phyloP scores from a whole-genome alignment of 1,139 yeast species.

The Taphrina betulina region DNA sequence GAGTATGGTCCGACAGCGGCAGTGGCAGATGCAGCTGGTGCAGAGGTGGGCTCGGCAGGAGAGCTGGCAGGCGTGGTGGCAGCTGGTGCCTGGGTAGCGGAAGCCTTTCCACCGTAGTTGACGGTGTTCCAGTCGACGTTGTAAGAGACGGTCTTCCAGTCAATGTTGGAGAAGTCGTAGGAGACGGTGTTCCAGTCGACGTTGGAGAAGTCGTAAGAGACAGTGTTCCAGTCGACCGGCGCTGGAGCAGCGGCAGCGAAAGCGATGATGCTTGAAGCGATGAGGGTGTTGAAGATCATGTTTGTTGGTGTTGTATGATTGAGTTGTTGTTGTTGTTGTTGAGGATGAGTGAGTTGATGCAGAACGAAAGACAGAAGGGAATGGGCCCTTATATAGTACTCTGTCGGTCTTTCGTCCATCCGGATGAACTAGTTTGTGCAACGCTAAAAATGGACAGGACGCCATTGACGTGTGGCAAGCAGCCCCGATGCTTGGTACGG shows the following conservation, averaged over 20 bases:
- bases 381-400: too few species aligned
- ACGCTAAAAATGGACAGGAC: too few species aligned
- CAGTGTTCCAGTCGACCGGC: slow-evolving; percentile 1
- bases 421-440: too few species aligned
- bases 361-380: too few species aligned
- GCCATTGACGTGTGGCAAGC: too few species aligned
- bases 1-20: slow-evolving; percentile 1
- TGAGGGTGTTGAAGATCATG: slow-evolving; percentile 27
- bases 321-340: slow-evolving; percentile 1
- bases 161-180: slow-evolving; percentile 1
- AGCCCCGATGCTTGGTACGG: too few species aligned
- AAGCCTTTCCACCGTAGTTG: not conserved
- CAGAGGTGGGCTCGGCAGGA: slow-evolving; percentile 2
- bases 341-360: not conserved
- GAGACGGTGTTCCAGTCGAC: slow-evolving; percentile 19
- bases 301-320: slow-evolving; percentile 5
- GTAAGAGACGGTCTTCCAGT: slow-evolving; percentile 1
- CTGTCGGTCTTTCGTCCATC: too few species aligned
- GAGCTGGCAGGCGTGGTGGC: not conserved
- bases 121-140: slow-evolving; percentile 7
- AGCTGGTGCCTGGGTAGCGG: not conserved
- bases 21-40: slow-evolving; percentile 10
- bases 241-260: slow-evolving; percentile 20
- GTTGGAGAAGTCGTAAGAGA: slow-evolving; percentile 13
- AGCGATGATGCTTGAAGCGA: slow-evolving; percentile 30